phyloP scores from a whole-genome alignment of 371 early-diverging fungal species.

The Chytridium lagenaria region DNA sequence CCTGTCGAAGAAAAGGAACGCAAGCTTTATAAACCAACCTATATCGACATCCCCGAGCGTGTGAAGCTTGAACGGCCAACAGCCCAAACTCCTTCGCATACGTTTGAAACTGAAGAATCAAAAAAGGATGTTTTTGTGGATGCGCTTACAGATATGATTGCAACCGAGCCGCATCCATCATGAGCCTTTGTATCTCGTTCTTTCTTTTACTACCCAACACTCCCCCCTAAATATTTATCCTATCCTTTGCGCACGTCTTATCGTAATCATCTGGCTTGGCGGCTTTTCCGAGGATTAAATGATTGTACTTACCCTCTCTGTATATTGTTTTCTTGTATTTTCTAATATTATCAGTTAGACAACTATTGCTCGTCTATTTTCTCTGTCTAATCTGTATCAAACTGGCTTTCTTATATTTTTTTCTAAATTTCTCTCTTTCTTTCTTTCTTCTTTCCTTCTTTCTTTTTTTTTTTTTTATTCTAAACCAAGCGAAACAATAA shows the following conservation, averaged over 20 bases:
- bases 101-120: not conserved
- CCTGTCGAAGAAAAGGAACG: not conserved
- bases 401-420: not conserved
- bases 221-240: no score
- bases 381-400: not conserved
- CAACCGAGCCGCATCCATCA: no score
- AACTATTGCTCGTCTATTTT: not conserved
- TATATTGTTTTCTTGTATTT: no score
- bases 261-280: no score
- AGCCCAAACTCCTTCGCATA: not conserved
- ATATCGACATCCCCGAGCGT: not conserved
- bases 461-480: not conserved
- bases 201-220: no score
- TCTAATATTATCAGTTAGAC: not conserved
- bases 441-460: no score
- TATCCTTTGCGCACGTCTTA: no score
- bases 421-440: not conserved
- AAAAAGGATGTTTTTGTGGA: slow-evolving; percentile 4
- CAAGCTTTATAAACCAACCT: not conserved
- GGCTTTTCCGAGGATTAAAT: no score
- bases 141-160: slow-evolving; percentile 9
- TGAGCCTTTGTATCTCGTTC: no score
- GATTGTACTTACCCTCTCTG: no score
- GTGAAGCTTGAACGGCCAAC: not conserved
- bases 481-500: not conserved